Base-by-base conservation (phyloP, 805 yeast species). In the Zygotorulaspora florentina region DNA sequence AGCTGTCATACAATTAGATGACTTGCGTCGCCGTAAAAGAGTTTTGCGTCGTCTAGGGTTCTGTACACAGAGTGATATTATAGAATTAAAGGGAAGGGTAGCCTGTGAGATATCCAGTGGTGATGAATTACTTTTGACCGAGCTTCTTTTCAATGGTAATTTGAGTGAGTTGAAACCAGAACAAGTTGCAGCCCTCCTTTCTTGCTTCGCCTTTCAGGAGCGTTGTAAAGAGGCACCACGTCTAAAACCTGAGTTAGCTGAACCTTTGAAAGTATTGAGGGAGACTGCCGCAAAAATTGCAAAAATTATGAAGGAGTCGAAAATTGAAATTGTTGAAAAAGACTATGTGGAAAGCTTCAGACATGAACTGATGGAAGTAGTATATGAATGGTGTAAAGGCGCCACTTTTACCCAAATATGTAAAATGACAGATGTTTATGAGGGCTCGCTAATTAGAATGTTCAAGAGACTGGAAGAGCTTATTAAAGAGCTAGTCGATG, bases 391-490 rank as follows among this genome's bases (percentile, higher is more conserved):
- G 99, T 88, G 96, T 66, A 83, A 85, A 62, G 98, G 98, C 15
- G 96, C 96, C 6, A 73, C 93, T 0, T 93, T 93, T 67, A 91
- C 97, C 0, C 96, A 91, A 64, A 91, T 93, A 52, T 91, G 98
- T 71, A 91, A 91, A 67, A 89, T 93, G 96, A 93, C 99, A 0
- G 99, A 93, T 62, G 98, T 93, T 36, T 93, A 91, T 57, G 99
- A 93, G 71, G 99, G 99, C 35, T 85, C 95, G 17, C 75, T 93
- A 61, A 91, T 93, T 54, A 81, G 99, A 64, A 86, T 87, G 81
- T 93, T 93, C 72, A 85, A 93, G 66, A 77, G 99, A 62, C 72
- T 93, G 45, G 99, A 93, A 66, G 99, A 93, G 65, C 76, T 93
- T 74, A 71, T 93, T 46, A 80, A 91, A 59, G 99, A 93, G 66